Evolutionary conservation across 2,329 filamentous ascomycete species (phyloP), one percentile per base, ranked within the genome.

Genomic region (Colletotrichum tanaceti): DNA sequence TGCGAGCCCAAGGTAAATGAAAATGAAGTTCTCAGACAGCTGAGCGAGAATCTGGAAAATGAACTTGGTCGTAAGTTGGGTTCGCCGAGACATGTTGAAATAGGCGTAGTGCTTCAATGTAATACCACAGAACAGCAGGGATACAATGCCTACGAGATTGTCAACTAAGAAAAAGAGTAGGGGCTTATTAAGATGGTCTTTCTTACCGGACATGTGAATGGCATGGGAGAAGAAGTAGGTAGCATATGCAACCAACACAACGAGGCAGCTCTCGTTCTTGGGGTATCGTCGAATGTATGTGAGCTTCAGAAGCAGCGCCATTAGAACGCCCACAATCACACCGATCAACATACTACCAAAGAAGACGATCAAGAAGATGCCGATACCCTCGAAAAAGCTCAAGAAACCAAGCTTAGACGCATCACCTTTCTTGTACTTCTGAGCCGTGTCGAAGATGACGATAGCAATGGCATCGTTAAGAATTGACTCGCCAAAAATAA

Each of bases 81-180:
- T 98, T 71, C 96, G 91, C 57, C 96, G 90, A 38, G 96, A 99
- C 96, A 99, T 99, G 83, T 99, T 99, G 86, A 98, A 98, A 82
- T 99, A 99, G 71, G 96, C 96, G 76, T 99, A 99, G 78, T 99
- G 96, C 81, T 99, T 99, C 71, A 99, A 85, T 13, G 96, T 98
- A 74, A 99, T 99, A 63, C 96, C 96, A 79, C 96, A 99, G 84
- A 99, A 99, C 1, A 99, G 85, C 67, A 99, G 85, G 28, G 96
- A 97, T 73, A 99, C 96, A 75, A 99, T 99, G 73, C 94, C 93
- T 96, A 73, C 35, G 9, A 47, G 10, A 16, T 18, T 20, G 58
- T 75, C n/a, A 76, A 70, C 32, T n/a, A n/a, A n/a, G n/a, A n/a
- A n/a, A n/a, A 69, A n/a, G 10, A n/a, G n/a, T 7, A 16, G 20